Percentiles rank a stretch among this genome's conserved stretches.
Conservation (phyloP, 106 monocot genomes). For the Dendrobium officinale region DNA sequence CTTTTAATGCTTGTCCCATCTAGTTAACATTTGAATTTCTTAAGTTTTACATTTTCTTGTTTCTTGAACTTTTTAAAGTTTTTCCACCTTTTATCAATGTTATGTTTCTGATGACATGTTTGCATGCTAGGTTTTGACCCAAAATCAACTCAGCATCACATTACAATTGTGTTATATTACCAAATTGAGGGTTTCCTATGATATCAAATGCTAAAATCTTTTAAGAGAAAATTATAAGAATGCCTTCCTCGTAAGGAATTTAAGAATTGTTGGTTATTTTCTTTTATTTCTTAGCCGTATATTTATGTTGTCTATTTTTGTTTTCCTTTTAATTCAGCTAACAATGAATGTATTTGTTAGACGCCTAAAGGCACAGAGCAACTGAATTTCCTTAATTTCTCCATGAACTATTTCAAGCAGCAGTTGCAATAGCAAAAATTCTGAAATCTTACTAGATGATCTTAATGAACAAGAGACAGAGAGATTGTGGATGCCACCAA, state of each 20-base stretch:
- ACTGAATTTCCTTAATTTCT: neutral
- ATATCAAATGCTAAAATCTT: neutral
- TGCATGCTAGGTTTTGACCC: neutral
- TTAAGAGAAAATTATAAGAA: neutral
- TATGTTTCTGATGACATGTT: neutral
- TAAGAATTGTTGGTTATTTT: neutral
- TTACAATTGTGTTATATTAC: neutral
- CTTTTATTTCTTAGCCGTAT: neutral
- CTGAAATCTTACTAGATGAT: neutral
- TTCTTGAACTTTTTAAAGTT: neutral
- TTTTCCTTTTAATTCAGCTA: neutral
- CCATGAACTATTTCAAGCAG: neutral
- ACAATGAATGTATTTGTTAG: neutral
- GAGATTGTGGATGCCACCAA: too few species aligned
- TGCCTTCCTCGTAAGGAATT: neutral
- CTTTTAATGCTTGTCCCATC: neutral
- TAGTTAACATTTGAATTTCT: neutral
- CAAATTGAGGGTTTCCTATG: neutral
- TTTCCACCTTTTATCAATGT: neutral
- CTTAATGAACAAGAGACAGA: too few species aligned
- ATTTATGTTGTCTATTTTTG: neutral
- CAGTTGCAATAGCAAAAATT: neutral
- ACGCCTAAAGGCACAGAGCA: neutral
- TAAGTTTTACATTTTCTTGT: neutral
- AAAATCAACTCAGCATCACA: neutral